Evolutionary conservation across 2,329 filamentous ascomycete genomes (phyloP).

Genomic region (Chrysosphaeria jannelii): DNA sequence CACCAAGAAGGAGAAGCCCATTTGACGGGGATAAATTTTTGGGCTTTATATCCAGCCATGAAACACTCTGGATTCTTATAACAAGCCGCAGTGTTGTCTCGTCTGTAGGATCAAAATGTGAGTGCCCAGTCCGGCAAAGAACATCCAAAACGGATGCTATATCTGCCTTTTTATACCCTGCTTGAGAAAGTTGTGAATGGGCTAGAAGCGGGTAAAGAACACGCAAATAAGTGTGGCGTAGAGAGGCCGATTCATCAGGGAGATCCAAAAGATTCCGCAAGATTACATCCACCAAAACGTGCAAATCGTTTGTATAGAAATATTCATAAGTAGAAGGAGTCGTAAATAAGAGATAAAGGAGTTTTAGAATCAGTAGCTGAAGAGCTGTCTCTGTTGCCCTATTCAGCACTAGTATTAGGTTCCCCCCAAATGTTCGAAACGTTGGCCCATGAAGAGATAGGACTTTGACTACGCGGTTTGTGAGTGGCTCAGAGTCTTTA

Average conservation of each 20-base stretch:
- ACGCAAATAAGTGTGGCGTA: slow-evolving; percentile 82
- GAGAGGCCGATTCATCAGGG: slow-evolving; percentile 44
- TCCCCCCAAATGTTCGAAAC: slow-evolving; percentile 91
- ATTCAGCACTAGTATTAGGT: slow-evolving; percentile 82
- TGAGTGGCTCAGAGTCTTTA: slow-evolving; percentile 33
- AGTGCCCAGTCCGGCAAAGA: slow-evolving; percentile 32
- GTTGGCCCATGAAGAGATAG: slow-evolving; percentile 50
- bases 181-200: slow-evolving; percentile 67
- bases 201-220: slow-evolving; percentile 74
- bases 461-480: slow-evolving; percentile 81
- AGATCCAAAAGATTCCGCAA: slow-evolving; percentile 91
- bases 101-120: slow-evolving; percentile 54
- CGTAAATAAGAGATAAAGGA: slow-evolving; percentile 84
- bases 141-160: slow-evolving; percentile 46
- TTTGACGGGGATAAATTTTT: no score
- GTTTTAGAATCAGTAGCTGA: slow-evolving; percentile 85
- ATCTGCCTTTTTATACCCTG: slow-evolving; percentile 77
- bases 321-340: slow-evolving; percentile 82
- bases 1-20: no score
- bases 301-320: slow-evolving; percentile 92
- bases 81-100: slow-evolving; percentile 54
- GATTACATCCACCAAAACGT: slow-evolving; percentile 81
- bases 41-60: no score
- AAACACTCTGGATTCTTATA: slow-evolving; percentile 33
- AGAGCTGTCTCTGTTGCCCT: slow-evolving; percentile 82